phyloP scores from a whole-genome alignment of 441 rosid genomes.

The Melastoma candidum region DNA sequence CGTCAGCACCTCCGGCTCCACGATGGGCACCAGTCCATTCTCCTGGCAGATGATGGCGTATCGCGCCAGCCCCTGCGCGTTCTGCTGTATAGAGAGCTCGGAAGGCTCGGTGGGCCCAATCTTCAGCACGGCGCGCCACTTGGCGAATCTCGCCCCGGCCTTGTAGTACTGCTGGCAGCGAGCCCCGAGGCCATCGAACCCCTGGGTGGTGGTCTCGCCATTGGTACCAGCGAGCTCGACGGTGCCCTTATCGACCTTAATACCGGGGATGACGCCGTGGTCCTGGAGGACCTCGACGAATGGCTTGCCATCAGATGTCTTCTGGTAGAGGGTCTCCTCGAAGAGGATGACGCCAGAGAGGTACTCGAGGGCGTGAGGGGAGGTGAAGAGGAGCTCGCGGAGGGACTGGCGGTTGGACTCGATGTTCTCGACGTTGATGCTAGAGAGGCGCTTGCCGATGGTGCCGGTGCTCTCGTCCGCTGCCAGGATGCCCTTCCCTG shows the following conservation, averaged over 20 bases:
- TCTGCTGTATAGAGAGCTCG: constrained; percentile 70
- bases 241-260: constrained; percentile 91
- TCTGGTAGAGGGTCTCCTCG: constrained; percentile 93
- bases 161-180: constrained; percentile 74
- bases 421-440: constrained; percentile 82
- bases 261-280: constrained; percentile 59
- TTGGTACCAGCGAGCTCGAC: constrained; percentile 81
- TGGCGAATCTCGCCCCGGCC: constrained; percentile 34
- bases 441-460: constrained; percentile 79
- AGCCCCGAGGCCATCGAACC: constrained; percentile 67
- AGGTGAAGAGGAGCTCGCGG: constrained; percentile 85
- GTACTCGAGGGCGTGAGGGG: constrained; percentile 49
- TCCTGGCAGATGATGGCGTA: constrained; percentile 56
- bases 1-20: constrained; percentile 87
- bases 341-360: constrained; percentile 92
- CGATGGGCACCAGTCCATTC: constrained; percentile 82
- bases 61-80: constrained; percentile 54
- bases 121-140: constrained; percentile 94
- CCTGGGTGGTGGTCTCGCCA: constrained; percentile 92
- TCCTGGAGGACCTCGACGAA: constrained; percentile 78
- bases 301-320: constrained; percentile 59
- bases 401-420: constrained; percentile 93
- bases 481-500: constrained; percentile 90
- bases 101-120: constrained; percentile 80
- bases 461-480: constrained; percentile 99